phyloP scores from a whole-genome alignment of 73 alveolate species.

The Symbiodinium natans region DNA sequence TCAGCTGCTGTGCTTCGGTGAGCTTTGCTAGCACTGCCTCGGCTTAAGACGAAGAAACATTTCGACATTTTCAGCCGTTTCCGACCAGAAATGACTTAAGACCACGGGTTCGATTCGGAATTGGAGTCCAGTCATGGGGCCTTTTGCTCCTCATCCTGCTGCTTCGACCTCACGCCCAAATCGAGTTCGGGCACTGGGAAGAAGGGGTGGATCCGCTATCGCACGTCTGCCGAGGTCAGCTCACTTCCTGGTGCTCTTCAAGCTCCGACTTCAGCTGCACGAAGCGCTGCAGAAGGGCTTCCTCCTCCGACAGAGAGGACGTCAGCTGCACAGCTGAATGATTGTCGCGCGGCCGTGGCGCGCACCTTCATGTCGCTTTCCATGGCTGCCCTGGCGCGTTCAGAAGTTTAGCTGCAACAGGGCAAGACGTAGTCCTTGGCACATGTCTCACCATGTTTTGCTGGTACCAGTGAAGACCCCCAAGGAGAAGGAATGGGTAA shows the following conservation, averaged over 20 bases:
- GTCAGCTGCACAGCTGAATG: neutral
- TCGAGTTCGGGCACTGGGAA: neutral
- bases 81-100: neutral
- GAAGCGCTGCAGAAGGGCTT: slow-evolving; percentile 74
- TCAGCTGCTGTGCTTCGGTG: slow-evolving; percentile 41
- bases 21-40: slow-evolving; percentile 51
- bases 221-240: neutral
- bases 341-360: neutral
- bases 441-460: no score
- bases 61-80: neutral
- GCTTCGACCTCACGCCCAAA: slow-evolving; percentile 40
- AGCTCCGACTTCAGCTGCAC: slow-evolving; percentile 82
- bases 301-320: slow-evolving; percentile 10
- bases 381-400: neutral
- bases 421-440: no score
- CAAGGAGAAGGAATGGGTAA: no score
- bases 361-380: neutral
- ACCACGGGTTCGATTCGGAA: neutral
- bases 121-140: neutral
- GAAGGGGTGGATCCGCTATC: neutral
- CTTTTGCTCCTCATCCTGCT: slow-evolving; percentile 75
- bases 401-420: no score
- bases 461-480: no score
- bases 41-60: neutral
- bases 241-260: slow-evolving; percentile 52